Percentiles rank a stretch among this genome's conserved stretches.
These are phyloP conservation scores for Suillus americanus DNA, from an alignment of 768 basidiomycete genomes.

Conservation along the genomic window DNA sequence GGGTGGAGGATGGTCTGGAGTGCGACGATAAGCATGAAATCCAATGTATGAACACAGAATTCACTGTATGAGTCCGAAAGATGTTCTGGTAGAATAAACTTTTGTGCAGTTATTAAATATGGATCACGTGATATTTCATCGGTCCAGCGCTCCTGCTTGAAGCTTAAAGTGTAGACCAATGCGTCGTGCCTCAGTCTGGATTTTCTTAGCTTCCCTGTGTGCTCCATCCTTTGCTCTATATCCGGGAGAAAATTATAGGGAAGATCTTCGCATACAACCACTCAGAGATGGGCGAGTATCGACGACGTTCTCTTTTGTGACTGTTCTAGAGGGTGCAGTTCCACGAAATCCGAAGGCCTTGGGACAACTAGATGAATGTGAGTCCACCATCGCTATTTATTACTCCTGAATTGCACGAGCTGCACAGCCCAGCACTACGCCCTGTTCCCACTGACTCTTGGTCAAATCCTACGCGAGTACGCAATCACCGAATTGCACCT, in stretches of 20 bases:
- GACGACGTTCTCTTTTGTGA: conserved; percentile 79
- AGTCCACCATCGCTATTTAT: conserved; percentile 26
- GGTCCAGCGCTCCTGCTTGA: not conserved
- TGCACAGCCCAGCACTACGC: conserved; percentile 78
- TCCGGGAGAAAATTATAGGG: conserved; percentile 39
- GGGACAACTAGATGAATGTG: conserved; percentile 45
- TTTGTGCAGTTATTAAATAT: not conserved
- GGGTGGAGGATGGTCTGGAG: conserved; percentile 19
- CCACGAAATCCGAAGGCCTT: conserved; percentile 57
- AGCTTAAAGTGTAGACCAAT: not conserved
- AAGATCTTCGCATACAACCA: conserved; percentile 54
- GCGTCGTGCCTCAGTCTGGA: not conserved
- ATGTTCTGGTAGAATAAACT: not conserved
- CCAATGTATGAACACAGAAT: not conserved
- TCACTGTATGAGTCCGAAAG: too few species aligned
- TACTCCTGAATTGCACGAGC: not conserved
- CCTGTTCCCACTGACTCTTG: conserved; percentile 82
- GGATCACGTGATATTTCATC: not conserved
- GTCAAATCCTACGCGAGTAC: conserved; percentile 84
- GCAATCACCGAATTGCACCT: conserved; percentile 87
- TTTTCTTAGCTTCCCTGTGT: not conserved
- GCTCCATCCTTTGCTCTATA: not conserved
- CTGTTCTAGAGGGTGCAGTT: conserved; percentile 49
- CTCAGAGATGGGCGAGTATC: conserved; percentile 82
- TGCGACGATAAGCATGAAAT: conserved; percentile 11